phyloP scores from a whole-genome alignment of 305 asterid species.

The Fraxinus velutina region DNA sequence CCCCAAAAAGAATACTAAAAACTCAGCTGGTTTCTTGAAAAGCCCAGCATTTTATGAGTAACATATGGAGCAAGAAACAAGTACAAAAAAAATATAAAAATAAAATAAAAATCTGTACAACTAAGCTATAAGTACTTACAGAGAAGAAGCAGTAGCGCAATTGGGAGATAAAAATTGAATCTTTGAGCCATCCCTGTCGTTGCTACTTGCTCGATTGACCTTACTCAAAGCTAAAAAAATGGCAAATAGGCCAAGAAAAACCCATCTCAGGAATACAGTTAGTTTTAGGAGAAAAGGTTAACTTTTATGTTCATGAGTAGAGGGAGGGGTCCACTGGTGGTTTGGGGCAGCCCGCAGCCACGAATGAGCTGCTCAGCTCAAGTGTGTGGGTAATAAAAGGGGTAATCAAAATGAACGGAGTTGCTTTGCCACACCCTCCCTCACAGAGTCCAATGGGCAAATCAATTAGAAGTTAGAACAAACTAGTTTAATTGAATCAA shows the following conservation, averaged over 20 bases:
- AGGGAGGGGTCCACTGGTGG: slow-evolving; percentile 29
- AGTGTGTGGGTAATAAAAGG: slow-evolving; percentile 62
- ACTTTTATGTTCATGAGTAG: slow-evolving; percentile 21
- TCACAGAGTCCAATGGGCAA: no score
- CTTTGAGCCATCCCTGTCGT: slow-evolving; percentile 45
- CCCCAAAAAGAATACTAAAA: neutral
- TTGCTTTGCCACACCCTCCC: no score
- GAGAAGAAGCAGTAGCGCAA: slow-evolving; percentile 35
- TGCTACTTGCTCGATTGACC: slow-evolving; percentile 24
- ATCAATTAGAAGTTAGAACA: no score
- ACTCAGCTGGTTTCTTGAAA: slow-evolving; percentile 11
- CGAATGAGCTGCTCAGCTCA: slow-evolving; percentile 60
- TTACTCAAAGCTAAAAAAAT: slow-evolving; percentile 23
- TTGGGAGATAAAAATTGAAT: slow-evolving; percentile 29
- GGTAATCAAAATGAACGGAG: slow-evolving; percentile 35
- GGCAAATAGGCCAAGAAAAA: slow-evolving; percentile 25
- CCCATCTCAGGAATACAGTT: neutral
- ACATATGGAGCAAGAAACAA: slow-evolving; percentile 29
- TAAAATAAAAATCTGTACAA: neutral
- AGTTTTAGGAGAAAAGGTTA: slow-evolving; percentile 4
- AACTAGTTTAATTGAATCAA: slow-evolving; percentile 20
- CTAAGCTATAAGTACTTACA: slow-evolving; percentile 41
- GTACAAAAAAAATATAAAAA: slow-evolving; percentile 1
- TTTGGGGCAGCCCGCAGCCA: slow-evolving; percentile 69
- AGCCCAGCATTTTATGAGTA: slow-evolving; percentile 3